These are phyloP conservation scores for Aspergillus fijiensis DNA, from an alignment of 2,329 filamentous ascomycete species.

Conservation along the genomic window DNA sequence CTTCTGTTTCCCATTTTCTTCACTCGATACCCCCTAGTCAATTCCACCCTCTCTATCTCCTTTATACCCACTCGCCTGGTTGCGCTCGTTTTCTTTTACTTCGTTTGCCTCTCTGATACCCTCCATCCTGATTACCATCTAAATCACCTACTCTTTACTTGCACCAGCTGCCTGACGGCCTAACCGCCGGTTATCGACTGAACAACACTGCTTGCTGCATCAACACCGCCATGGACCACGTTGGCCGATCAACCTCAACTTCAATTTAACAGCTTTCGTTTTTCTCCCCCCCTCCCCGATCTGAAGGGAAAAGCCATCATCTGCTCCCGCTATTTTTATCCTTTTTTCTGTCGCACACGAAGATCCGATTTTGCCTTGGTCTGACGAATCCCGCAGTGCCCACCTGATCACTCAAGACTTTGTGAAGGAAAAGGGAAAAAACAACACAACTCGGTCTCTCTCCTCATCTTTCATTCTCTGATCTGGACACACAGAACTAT, in stretches of 20 bases:
- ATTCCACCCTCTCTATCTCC: neutral
- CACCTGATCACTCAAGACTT: neutral
- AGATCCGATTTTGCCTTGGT: neutral
- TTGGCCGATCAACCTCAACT: constrained; percentile 22
- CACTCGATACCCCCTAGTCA: neutral
- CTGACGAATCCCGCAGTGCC: neutral
- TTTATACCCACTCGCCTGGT: neutral
- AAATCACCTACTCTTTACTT: neutral
- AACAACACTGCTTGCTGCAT: constrained; percentile 15
- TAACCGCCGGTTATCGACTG: constrained; percentile 15
- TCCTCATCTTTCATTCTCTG: constrained; percentile 7
- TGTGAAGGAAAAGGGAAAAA: neutral
- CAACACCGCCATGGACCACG: constrained; percentile 27
- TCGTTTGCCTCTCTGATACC: neutral
- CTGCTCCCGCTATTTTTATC: constrained; percentile 4
- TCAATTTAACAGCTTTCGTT: constrained; percentile 11
- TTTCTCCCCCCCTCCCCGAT: neutral
- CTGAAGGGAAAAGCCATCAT: neutral
- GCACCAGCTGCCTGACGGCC: constrained; percentile 24
- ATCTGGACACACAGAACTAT: constrained; percentile 2
- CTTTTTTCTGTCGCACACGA: neutral
- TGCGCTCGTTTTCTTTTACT: neutral
- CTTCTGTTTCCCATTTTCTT: neutral
- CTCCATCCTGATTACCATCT: neutral
- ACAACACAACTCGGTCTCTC: neutral